Base-by-base conservation (phyloP, 2,329 filamentous ascomycete genomes). In the Alternaria arbusti region DNA sequence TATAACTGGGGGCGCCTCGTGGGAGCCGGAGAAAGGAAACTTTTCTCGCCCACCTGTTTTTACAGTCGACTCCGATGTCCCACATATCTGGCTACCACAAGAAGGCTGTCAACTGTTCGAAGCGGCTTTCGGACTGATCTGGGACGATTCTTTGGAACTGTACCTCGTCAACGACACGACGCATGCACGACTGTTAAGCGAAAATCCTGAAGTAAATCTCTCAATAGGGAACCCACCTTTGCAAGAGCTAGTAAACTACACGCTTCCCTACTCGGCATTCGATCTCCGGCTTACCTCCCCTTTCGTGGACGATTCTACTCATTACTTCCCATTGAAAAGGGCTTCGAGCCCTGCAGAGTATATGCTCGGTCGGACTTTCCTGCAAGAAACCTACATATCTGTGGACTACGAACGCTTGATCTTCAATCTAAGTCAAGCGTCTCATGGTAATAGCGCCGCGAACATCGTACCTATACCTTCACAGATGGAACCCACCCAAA, bases 341-440 rank as follows among this genome's bases (percentile, higher is more conserved):
- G 85, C 86, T 61, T 81, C 86, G 8, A 83, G 86, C 64, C 82
- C 84, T 36, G 82, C 82, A 12, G 83, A 86, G 66, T 84, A 87
- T 71, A 86, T 88, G 13, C 84, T 92, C 40, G 90, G 90, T 12
- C 84, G 90, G 22, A 84, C 87, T 0, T 90, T 92, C 65, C 79
- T 92, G 54, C 90, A 92, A 73, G 89, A 92, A 78, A 85, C 89
- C 5, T 84, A 84, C 60, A 65, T 84, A 17, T 78, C 73, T 7
- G 78, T 82, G 13, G 80, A 84, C 64, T 84, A 81, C 70, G 82
- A 84, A 57, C 74, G 78, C 20, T 66, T 70, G 11, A 75, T 74
- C 20, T 84, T 84, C 76, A 50, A 30, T 9, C 6, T 58, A 12
- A 45, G 49, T 25, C 56, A 59, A 32, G 56, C 56, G 11, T 44